phyloP scores from a whole-genome alignment of 2,329 filamentous ascomycete species.

The Sclerotiophoma versabilis region DNA sequence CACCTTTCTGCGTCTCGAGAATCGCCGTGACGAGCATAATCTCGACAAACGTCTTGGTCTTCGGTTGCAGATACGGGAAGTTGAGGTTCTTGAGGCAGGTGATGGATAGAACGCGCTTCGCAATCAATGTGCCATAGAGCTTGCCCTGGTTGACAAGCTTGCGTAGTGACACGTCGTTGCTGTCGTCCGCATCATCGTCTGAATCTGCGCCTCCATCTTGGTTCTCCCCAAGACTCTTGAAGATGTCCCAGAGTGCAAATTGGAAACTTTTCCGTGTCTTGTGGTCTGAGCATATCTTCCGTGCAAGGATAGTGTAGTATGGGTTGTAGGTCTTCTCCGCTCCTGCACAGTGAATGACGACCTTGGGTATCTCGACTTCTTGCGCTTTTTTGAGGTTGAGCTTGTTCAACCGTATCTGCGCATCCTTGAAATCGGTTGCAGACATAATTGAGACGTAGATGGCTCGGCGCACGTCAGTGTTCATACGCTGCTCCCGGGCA shows the following conservation, averaged over 20 bases:
- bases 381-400: conserved; percentile 86
- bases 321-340: conserved; percentile 87
- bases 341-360: conserved; percentile 85
- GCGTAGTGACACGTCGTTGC: conserved; percentile 59
- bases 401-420: conserved; percentile 78
- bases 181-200: conserved; percentile 61
- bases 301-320: conserved; percentile 88
- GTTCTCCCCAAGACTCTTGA: conserved; percentile 83
- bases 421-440: conserved; percentile 82
- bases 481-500: conserved; percentile 84
- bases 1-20: conserved; percentile 66
- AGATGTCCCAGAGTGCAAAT: conserved; percentile 84
- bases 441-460: conserved; percentile 94
- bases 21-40: conserved; percentile 79
- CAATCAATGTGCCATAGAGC: conserved; percentile 69
- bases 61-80: conserved; percentile 76
- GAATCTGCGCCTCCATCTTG: conserved; percentile 68
- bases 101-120: conserved; percentile 66
- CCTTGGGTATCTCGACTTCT: conserved; percentile 83
- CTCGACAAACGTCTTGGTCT: conserved; percentile 80
- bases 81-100: conserved; percentile 73
- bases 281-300: conserved; percentile 76
- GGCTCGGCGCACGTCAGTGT: conserved; percentile 83
- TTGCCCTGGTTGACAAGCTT: conserved; percentile 73
- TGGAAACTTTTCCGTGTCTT: conserved; percentile 85